phyloP scores from a whole-genome alignment of 441 rosid species.

The Lepidium campestre region DNA sequence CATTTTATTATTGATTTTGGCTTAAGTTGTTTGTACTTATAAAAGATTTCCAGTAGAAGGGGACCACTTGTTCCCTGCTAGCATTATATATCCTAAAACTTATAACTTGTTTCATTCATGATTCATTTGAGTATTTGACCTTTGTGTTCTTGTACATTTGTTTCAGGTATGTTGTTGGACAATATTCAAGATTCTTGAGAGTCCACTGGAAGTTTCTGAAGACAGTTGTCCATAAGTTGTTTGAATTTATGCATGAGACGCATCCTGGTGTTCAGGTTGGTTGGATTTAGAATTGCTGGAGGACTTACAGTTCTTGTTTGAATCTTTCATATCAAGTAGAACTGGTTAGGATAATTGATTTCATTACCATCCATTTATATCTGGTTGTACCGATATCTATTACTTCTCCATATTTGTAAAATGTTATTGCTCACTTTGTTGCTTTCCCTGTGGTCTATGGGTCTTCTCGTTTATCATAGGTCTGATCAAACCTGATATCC shows the following conservation, averaged over 20 bases:
- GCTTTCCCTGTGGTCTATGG: background rate
- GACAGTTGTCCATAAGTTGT: conserved; percentile 98
- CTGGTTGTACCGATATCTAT: background rate
- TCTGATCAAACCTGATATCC: background rate
- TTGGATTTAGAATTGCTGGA: background rate
- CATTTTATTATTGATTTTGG: background rate
- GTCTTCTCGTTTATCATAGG: background rate
- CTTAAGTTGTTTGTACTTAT: background rate
- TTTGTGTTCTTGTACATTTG: conserved; percentile 5
- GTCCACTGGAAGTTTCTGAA: conserved; percentile 99
- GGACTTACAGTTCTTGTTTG: background rate
- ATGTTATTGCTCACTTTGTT: background rate
- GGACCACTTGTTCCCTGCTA: conserved; percentile 1
- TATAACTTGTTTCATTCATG: background rate
- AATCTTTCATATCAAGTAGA: conserved; percentile 3
- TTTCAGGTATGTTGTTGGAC: conserved; percentile 98
- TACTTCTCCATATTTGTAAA: background rate
- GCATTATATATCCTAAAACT: background rate
- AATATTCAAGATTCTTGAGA: conserved; percentile 96
- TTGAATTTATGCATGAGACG: conserved; percentile 99
- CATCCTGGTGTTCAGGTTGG: conserved; percentile 99
- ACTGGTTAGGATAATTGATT: background rate
- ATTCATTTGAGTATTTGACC: background rate
- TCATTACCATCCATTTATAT: background rate
- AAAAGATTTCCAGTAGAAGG: background rate